Percentiles rank a stretch among this genome's conserved stretches.
phyloP scores from a whole-genome alignment of 2,329 filamentous ascomycete species.

The Seiridium unicorne region DNA sequence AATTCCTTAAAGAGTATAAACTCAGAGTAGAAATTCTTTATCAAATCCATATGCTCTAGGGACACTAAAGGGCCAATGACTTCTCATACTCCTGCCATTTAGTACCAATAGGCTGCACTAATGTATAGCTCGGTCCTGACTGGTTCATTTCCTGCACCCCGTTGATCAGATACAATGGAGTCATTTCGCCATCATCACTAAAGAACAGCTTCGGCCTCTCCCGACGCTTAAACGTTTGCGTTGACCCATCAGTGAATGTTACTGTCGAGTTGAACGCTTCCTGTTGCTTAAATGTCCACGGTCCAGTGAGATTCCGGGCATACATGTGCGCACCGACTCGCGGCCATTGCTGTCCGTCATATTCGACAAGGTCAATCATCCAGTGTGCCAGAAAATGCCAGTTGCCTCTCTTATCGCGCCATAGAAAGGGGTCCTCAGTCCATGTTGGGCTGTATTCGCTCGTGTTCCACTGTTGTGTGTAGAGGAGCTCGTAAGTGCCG shows the following conservation, averaged over 20 bases:
- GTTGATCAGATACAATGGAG: slow-evolving; percentile 43
- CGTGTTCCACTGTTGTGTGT: not conserved
- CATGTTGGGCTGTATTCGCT: slow-evolving; percentile 18
- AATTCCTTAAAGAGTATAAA: too few species aligned
- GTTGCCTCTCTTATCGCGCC: slow-evolving; percentile 24
- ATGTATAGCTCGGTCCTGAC: slow-evolving; percentile 30
- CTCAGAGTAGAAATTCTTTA: too few species aligned
- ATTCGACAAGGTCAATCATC: slow-evolving; percentile 22
- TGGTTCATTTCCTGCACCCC: slow-evolving; percentile 42
- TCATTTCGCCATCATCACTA: slow-evolving; percentile 42
- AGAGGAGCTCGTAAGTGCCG: slow-evolving; percentile 22
- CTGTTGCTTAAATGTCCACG: slow-evolving; percentile 22
- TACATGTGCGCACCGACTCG: slow-evolving; percentile 22
- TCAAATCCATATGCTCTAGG: not conserved
- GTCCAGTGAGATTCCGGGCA: slow-evolving; percentile 16
- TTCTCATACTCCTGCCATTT: slow-evolving; percentile 1
- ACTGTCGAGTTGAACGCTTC: slow-evolving; percentile 23
- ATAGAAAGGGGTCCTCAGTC: slow-evolving; percentile 27
- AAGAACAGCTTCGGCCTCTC: slow-evolving; percentile 49
- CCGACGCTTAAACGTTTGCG: slow-evolving; percentile 37
- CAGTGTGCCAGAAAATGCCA: slow-evolving; percentile 27
- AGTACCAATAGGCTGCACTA: slow-evolving; percentile 37
- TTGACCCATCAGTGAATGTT: slow-evolving; percentile 37
- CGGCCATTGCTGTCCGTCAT: slow-evolving; percentile 19
- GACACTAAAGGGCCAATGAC: not conserved